Base-by-base conservation (phyloP, 306 rosid genomes). In the Fragaria ananassa region DNA sequence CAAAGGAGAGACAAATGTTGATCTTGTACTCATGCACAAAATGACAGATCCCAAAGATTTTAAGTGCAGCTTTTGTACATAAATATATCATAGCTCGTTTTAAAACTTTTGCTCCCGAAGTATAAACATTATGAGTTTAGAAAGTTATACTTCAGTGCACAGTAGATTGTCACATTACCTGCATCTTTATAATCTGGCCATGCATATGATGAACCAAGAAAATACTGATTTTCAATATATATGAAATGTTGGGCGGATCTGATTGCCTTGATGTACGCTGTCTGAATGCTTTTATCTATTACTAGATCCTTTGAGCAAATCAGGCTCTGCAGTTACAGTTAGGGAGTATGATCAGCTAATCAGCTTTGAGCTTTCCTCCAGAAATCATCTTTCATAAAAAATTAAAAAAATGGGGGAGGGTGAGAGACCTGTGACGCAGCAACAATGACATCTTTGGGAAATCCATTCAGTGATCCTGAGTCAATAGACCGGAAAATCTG, bases 401-500 rank as follows among this genome's bases (percentile, higher is more conserved):
- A 18, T 76, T 0, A 74, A 81, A 39, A 70, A 76, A 77, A 81
- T 51, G 31, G 23, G 17, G 67, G 76, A 27, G 7, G 65, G 35
- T 10, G 41, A 39, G 17, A 29, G 73, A 95, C 98, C 97, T 74
- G 84, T 54, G 82, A 57, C 74, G 23, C 58, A 56, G 89, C 99
- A 44, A 2, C n/a, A 14, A 29, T 66, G 66, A 79, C 86, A 21
- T 27, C 63, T 83, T 78, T 95, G 53, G 97, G 99, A 88, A 95
- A 95, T 72, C 97, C 97, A 86, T 83, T 90, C 74, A 95, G 78
- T 70, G 97, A 95, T 65, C 97, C 97, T 3, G 93, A 88, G 84
- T 95, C 99, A 81, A 95, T 92, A 76, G 97, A 95, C 81, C 99
- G 90, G 61, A 95, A 85, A 51, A 95, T 92, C 99, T 92, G 83